Conservation (phyloP, 345 rosid genomes). For the Citrus medica region DNA sequence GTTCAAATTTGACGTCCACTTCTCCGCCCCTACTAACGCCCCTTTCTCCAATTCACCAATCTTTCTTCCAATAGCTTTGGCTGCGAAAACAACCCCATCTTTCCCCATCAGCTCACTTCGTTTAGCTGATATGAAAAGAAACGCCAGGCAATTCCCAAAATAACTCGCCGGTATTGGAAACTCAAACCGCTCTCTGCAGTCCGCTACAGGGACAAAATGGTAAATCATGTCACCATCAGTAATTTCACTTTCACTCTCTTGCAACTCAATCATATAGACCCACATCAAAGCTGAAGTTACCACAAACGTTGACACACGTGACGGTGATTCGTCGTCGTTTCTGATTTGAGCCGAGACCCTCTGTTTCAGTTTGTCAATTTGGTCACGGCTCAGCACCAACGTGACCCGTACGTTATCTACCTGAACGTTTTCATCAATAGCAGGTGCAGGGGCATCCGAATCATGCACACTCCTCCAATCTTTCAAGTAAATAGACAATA, state of each 20-base stretch:
- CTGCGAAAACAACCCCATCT: slow-evolving; percentile 25
- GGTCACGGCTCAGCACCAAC: slow-evolving; percentile 17
- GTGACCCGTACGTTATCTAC: slow-evolving; percentile 35
- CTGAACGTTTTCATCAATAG: slow-evolving; percentile 16
- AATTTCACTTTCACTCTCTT: not conserved
- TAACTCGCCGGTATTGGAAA: slow-evolving; percentile 30
- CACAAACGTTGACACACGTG: slow-evolving; percentile 25
- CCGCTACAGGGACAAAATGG: slow-evolving; percentile 15
- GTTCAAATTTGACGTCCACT: slow-evolving; percentile 10
- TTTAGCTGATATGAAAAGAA: slow-evolving; percentile 16
- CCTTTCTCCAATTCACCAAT: slow-evolving; percentile 18
- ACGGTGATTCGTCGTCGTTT: not conserved
- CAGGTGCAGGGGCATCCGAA: too few relatives aligned
- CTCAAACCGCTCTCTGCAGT: slow-evolving; percentile 28
- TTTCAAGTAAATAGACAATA: slow-evolving; percentile 17
- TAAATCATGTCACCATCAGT: not conserved
- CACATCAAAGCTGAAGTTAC: slow-evolving; percentile 36
- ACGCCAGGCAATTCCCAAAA: slow-evolving; percentile 45
- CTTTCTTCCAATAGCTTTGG: slow-evolving; percentile 19
- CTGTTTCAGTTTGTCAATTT: slow-evolving; percentile 25
- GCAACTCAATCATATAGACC: slow-evolving; percentile 26
- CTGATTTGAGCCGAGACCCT: slow-evolving; percentile 15
- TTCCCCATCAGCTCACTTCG: slow-evolving; percentile 26
- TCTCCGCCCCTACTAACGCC: slow-evolving; percentile 18
- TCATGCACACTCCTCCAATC: slow-evolving; percentile 17